Evolutionary conservation across 169 alveolate genomes (phyloP).

Genomic region (Plasmodium reichenowi): DNA sequence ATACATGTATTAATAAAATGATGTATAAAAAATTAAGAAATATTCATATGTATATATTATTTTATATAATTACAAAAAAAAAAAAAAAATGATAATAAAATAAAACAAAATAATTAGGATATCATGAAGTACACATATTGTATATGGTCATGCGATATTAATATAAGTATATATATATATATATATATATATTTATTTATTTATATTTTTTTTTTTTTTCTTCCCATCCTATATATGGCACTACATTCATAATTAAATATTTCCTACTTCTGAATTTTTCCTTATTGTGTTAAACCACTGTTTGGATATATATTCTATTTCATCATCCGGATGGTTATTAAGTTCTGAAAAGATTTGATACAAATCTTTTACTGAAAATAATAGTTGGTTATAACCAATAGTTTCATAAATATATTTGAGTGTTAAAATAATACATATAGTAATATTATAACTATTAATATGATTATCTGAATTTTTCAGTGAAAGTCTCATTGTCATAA

Average conservation of each 20-base stretch:
- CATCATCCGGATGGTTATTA: constrained; percentile 75
- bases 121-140: too few relatives aligned
- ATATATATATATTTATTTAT: too few relatives aligned
- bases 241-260: background rate
- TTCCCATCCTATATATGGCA: too few relatives aligned
- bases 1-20: too few relatives aligned
- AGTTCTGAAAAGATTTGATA: constrained; percentile 66
- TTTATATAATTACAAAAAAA: too few relatives aligned
- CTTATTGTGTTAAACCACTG: constrained; percentile 55
- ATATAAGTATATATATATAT: too few relatives aligned
- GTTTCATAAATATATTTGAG: constrained; percentile 62
- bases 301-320: constrained; percentile 42
- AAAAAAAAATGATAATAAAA: too few relatives aligned
- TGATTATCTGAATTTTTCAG: constrained; percentile 59
- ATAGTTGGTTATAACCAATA: constrained; percentile 53
- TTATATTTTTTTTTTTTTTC: too few relatives aligned
- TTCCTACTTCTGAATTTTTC: constrained; percentile 9
- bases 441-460: constrained; percentile 24
- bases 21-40: too few relatives aligned
- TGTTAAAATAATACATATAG: constrained; percentile 35
- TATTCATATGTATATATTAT: too few relatives aligned
- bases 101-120: too few relatives aligned
- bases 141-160: too few relatives aligned
- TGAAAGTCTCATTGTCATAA: constrained; percentile 73
- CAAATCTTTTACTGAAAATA: constrained; percentile 47